These are phyloP conservation scores for Colletotrichum spaethianum DNA, from an alignment of 2,329 filamentous ascomycete genomes.

Conservation along the genomic window DNA sequence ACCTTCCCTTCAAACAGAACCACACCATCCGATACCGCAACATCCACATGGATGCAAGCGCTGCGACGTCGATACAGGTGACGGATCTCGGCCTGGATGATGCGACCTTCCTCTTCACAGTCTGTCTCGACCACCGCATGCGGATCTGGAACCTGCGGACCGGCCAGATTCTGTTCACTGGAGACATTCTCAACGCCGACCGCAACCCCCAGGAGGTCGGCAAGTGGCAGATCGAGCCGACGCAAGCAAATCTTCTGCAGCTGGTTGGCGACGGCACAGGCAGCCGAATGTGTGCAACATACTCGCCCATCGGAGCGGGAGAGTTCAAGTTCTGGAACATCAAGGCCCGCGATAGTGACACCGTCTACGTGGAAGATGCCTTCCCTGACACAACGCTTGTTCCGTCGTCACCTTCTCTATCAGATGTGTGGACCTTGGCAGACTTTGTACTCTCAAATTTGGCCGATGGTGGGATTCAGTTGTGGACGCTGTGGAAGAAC, in stretches of 20 bases:
- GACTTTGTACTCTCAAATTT: conserved; percentile 78
- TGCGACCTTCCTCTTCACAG: conserved; percentile 76
- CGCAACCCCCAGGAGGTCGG: conserved; percentile 76
- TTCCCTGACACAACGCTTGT: conserved; percentile 75
- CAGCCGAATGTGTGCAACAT: conserved; percentile 78
- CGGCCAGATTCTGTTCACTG: conserved; percentile 81
- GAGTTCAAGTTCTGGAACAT: conserved; percentile 95
- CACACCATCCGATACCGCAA: conserved; percentile 76
- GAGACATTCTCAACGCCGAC: conserved; percentile 81
- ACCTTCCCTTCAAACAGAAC: conserved; percentile 77
- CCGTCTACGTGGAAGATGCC: conserved; percentile 77
- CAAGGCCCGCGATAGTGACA: conserved; percentile 75
- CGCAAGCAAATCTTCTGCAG: conserved; percentile 82
- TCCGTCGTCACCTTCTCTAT: conserved; percentile 78
- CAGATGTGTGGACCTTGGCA: conserved; percentile 83
- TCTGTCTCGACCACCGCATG: conserved; percentile 90
- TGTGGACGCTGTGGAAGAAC: conserved; percentile 90
- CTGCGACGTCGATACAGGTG: conserved; percentile 75
- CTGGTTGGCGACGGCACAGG: conserved; percentile 73
- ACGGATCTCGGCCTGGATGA: conserved; percentile 65
- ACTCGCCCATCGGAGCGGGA: conserved; percentile 88
- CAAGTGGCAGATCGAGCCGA: conserved; percentile 85
- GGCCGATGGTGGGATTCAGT: conserved; percentile 66
- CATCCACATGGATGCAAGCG: conserved; percentile 75
- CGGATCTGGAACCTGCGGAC: conserved; percentile 91